A percentile compares a stretch with the other conserved stretches of the same genome.
These are phyloP conservation scores for Metarhizium brunneum DNA, from an alignment of 2,329 filamentous ascomycete species.

Conservation along the genomic window DNA sequence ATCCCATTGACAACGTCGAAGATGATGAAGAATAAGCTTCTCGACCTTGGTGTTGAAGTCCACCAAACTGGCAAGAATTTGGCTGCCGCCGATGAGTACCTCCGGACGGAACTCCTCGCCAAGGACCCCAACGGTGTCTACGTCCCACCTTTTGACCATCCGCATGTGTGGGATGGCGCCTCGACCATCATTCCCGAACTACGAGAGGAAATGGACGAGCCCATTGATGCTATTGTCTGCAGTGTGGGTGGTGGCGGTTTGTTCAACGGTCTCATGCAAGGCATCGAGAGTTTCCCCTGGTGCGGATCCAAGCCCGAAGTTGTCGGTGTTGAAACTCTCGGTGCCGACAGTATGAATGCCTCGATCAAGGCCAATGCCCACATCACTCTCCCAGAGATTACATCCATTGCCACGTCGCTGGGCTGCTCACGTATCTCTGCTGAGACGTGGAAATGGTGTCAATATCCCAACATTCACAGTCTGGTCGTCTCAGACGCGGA, in stretches of 20 bases:
- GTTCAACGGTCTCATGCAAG: conserved; percentile 66
- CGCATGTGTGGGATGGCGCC: conserved; percentile 58
- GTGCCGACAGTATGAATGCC: conserved; percentile 61
- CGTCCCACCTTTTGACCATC: conserved; percentile 62
- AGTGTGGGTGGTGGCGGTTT: conserved; percentile 75
- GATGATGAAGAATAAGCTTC: conserved; percentile 63
- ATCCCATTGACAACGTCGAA: conserved; percentile 57
- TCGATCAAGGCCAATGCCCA: conserved; percentile 47
- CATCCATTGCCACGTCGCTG: conserved; percentile 64
- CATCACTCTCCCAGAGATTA: conserved; percentile 60
- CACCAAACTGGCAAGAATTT: conserved; percentile 60
- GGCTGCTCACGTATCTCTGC: conserved; percentile 64
- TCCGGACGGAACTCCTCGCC: conserved; percentile 48
- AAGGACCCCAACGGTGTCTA: conserved; percentile 48
- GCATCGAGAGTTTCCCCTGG: conserved; percentile 42
- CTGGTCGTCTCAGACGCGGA: conserved; percentile 44
- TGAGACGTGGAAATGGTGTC: conserved; percentile 56
- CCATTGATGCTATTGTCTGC: conserved; percentile 64
- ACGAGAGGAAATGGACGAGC: conserved; percentile 28
- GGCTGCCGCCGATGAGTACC: conserved; percentile 58
- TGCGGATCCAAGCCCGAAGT: conserved; percentile 35
- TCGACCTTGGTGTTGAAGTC: conserved; percentile 58
- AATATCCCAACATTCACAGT: conserved; percentile 28
- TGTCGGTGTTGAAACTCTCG: conserved; percentile 66
- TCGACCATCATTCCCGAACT: conserved; percentile 47